These are phyloP conservation scores for fission yeast (Schizosaccharomyces pombe) DNA, from an alignment of 805 yeast genomes.

Conservation along the genomic window DNA sequence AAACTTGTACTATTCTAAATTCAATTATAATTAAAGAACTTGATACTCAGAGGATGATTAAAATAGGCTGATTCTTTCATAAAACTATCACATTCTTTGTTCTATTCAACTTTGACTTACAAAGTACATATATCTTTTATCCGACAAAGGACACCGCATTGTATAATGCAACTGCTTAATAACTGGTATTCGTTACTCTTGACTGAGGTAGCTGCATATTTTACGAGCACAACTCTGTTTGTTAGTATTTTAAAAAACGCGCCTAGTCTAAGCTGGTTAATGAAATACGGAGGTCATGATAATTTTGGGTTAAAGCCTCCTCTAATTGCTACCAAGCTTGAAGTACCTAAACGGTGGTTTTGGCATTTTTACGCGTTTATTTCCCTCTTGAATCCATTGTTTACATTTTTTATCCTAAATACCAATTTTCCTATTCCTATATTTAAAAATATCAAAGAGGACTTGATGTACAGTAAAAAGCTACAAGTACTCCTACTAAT, in stretches of 20 bases:
- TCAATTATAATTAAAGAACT: no score
- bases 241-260: neutral
- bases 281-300: neutral
- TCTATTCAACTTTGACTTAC: no score
- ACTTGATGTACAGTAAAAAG: neutral
- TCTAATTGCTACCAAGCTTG: neutral
- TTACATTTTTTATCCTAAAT: neutral
- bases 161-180: no score
- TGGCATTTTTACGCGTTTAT: neutral
- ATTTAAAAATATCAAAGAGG: neutral
- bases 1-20: no score
- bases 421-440: neutral
- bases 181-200: no score
- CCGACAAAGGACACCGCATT: no score
- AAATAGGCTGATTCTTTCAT: no score
- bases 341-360: neutral
- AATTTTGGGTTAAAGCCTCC: neutral
- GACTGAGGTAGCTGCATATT: neutral
- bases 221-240: neutral
- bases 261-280: neutral
- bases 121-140: no score
- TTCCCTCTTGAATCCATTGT: neutral
- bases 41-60: no score
- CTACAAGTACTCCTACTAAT: neutral
- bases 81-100: no score